Evolutionary conservation across 2,329 filamentous ascomycete genomes (phyloP), one percentile per base, ranked within the genome.

Genomic region (Lasiodiplodia theobromae): DNA sequence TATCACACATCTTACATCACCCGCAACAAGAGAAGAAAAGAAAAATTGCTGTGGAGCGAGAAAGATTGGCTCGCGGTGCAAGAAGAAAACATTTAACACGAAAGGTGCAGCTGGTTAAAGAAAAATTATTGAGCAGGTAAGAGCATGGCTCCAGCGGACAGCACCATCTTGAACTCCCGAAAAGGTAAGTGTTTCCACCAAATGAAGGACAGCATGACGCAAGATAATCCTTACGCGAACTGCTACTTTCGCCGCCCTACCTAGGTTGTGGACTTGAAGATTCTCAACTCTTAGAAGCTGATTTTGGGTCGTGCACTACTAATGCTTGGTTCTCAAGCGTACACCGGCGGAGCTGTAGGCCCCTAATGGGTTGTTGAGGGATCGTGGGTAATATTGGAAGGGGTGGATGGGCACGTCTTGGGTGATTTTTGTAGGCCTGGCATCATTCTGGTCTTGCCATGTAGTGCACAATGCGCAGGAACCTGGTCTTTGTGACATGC

Each of bases 1-100:
- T 44, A 37, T 63, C 44, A n/a, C 44, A 47, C 44, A 23, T 63
- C 23, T 10, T n/a, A n/a, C 54, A 38, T 40, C 44, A 25, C 16
- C n/a, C 28, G 25, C 31, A 18, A 21, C 40, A n/a, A 63, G 10
- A 28, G 18, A 49, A 31, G 18, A 49, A 44, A 21, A 25, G 40
- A 40, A 49, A 62, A 51, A 51, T 12, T 49, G 40, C 40, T 21
- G 40, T 28, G 28, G 44, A 63, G 34, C 37, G 21, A 60, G 23
- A 60, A 47, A 60, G 21, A 44, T 21, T 47, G 28, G 57, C 38
- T 60, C 53, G 37, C 37, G 28, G n/a, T 37, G 57, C 23, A 47
- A 60, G 23, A 60, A 60, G n/a, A 23, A 8, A 31, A 31, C 14
- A 53, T 28, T 47, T 47, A 47, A 47, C 44, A 47, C 44, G 44